Conservation (phyloP, 148 eudicot species). For the Limonium bicolor region DNA sequence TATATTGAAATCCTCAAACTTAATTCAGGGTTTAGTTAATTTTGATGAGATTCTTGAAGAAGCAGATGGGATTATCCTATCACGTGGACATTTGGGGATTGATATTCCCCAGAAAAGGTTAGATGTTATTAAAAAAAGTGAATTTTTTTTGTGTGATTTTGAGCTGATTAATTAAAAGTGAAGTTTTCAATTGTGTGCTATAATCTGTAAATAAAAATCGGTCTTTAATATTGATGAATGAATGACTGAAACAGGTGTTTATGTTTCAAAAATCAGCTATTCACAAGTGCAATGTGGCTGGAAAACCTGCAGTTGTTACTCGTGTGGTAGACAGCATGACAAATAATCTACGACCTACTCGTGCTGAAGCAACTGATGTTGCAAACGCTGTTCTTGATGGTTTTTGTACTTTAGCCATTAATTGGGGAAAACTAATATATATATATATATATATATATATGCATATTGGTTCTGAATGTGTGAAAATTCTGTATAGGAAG, state of each 20-base stretch:
- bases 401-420: background rate
- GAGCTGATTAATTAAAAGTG: too few species aligned
- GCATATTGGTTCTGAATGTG: background rate
- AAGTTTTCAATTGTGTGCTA: too few species aligned
- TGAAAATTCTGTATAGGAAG: conserved; percentile 33
- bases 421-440: background rate
- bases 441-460: too few species aligned
- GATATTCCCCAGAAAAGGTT: conserved; percentile 99
- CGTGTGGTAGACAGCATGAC: conserved; percentile 99
- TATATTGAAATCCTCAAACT: background rate
- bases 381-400: conserved; percentile 97
- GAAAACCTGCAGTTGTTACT: conserved; percentile 93
- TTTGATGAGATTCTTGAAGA: conserved; percentile 90
- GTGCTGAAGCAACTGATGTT: conserved; percentile 98
- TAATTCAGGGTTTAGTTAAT: conserved; percentile 59
- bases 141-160: too few species aligned
- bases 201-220: too few species aligned
- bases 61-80: conserved; percentile 91
- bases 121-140: too few species aligned
- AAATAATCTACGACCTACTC: conserved; percentile 89
- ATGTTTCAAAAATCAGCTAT: conserved; percentile 89
- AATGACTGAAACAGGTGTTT: conserved; percentile 60
- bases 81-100: conserved; percentile 96
- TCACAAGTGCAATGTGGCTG: conserved; percentile 93
- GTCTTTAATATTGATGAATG: too few species aligned